Evolutionary conservation across 441 rosid species (phyloP).

Genomic region (Arabidopsis hybrid): DNA sequence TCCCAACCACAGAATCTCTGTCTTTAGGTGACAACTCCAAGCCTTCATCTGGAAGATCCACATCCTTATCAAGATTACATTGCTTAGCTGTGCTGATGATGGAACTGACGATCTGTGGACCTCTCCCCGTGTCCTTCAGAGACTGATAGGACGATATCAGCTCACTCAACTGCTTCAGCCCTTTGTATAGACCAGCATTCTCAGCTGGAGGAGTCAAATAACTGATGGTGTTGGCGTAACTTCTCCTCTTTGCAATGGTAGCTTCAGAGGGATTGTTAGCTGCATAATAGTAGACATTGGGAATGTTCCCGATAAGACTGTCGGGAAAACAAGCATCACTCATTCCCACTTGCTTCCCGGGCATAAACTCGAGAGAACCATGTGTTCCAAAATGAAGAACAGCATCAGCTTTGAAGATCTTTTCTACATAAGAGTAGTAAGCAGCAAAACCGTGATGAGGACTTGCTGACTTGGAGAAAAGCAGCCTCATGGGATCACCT

Average conservation of each 20-base stretch:
- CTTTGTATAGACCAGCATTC: conserved; percentile 99
- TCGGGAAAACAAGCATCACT: conserved; percentile 95
- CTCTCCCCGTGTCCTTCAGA: conserved; percentile 93
- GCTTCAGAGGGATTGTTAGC: conserved; percentile 99
- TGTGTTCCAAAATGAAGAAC: conserved; percentile 99
- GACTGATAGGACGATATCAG: conserved; percentile 97
- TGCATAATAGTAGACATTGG: conserved; percentile 95
- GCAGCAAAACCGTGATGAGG: conserved; percentile 99
- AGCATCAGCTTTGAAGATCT: conserved; percentile 93
- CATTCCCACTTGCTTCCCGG: conserved; percentile 99
- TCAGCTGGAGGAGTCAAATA: conserved; percentile 99
- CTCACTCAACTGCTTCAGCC: conserved; percentile 96
- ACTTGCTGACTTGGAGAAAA: conserved; percentile 97
- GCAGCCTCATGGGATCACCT: conserved; percentile 98
- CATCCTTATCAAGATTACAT: conserved; percentile 98
- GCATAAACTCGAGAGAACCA: conserved; percentile 99
- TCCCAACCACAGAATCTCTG: conserved; percentile 90
- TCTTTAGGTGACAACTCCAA: conserved; percentile 75
- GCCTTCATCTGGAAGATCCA: conserved; percentile 89
- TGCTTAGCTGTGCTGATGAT: conserved; percentile 96
- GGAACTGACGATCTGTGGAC: conserved; percentile 91
- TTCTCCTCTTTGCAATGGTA: conserved; percentile 95
- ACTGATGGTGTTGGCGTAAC: conserved; percentile 97
- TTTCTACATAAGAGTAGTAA: conserved; percentile 93
- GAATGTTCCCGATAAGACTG: conserved; percentile 97